Evolutionary conservation across 805 yeast genomes (phyloP), one percentile per base, ranked within the genome.

Genomic region (Metschnikowia kunwiensis): DNA sequence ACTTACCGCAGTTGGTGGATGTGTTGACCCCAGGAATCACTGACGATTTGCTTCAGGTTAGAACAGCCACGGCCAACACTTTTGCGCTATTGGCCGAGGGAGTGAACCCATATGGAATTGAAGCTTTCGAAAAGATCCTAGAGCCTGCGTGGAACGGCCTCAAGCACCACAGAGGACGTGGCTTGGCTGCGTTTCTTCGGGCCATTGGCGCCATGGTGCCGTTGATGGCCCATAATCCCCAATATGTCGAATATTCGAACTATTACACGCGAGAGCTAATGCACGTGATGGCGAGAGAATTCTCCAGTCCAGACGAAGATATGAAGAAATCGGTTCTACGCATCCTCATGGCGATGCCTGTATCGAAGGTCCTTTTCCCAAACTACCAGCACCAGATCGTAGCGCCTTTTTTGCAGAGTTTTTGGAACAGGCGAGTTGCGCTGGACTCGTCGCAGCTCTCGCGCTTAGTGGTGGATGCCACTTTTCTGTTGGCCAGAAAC

Each of bases 71-170:
- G 0, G 95, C 95, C 0, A 63, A 71, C 23, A 80, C 96, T 0
- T 52, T 89, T 2, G 65, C 89, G 0, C 74, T 81, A 1, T 58
- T 91, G 22, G 97, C 97, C 0, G 89, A 85, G 32, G 80, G 86
- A 6, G 76, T 87, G 4, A 69, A 77, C 15, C 97, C 97, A 0
- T 86, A 83, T 60, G 98, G 97, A 30, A 82, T 86, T 37, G 96
- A 86, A 50, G 78, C 91, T 0, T 89, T 91, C 55, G 94, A 88
- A 49, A 60, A 62, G 0, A 69, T 80, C 0, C 54, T 91, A 23
- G 91, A 85, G 37, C 84, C 87, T 0, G 61, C 86, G 5, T 88
- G 96, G 95, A 60, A 65, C 8, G 96, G 95, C 4, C 73, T 86
- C 16, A 72, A 78, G 30, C 72, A 72, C 25, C 93, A 85, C 44